Evolutionary conservation across 805 yeast genomes (phyloP).

Genomic region (Ogataea ganodermae): DNA sequence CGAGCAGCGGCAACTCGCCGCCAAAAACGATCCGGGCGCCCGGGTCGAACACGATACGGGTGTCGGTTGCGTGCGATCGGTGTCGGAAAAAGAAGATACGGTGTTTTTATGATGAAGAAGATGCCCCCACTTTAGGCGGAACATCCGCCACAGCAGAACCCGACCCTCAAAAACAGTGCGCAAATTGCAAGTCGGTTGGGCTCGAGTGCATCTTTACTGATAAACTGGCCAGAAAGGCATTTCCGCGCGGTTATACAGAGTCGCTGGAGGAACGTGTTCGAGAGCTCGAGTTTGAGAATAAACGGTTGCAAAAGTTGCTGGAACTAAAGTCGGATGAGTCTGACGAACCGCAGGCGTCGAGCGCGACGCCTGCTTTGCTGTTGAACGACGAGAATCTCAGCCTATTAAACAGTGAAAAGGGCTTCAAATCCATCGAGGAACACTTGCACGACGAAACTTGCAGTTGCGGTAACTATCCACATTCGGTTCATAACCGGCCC

Average conservation of each 20-base stretch:
- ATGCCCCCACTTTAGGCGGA: slow-evolving; percentile 5
- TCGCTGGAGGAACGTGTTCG: slow-evolving; percentile 85
- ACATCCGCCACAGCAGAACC: slow-evolving; percentile 13
- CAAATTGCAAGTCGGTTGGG: slow-evolving; percentile 82
- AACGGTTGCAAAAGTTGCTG: slow-evolving; percentile 61
- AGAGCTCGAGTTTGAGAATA: slow-evolving; percentile 80
- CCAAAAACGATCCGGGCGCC: slow-evolving; percentile 65
- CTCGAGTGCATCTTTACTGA: slow-evolving; percentile 88
- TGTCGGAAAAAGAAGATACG: slow-evolving; percentile 79
- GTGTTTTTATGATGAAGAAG: slow-evolving; percentile 45
- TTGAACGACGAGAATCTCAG: slow-evolving; percentile 35
- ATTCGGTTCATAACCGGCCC: slow-evolving; percentile 60
- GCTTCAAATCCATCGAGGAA: slow-evolving; percentile 30
- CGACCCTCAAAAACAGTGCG: slow-evolving; percentile 74
- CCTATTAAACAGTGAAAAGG: slow-evolving; percentile 29
- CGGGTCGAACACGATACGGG: slow-evolving; percentile 64
- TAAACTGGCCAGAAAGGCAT: slow-evolving; percentile 79
- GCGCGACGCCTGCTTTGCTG: slow-evolving; percentile 1
- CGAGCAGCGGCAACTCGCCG: slow-evolving; percentile 5
- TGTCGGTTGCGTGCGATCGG: slow-evolving; percentile 90
- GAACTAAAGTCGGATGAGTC: slow-evolving; percentile 46
- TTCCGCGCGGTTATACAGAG: slow-evolving; percentile 91
- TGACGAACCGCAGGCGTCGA: neutral
- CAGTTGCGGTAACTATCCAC: slow-evolving; percentile 55
- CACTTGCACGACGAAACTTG: slow-evolving; percentile 54